Conservation (phyloP, 345 rosid genomes). For the Gossypium ekmanianum region DNA sequence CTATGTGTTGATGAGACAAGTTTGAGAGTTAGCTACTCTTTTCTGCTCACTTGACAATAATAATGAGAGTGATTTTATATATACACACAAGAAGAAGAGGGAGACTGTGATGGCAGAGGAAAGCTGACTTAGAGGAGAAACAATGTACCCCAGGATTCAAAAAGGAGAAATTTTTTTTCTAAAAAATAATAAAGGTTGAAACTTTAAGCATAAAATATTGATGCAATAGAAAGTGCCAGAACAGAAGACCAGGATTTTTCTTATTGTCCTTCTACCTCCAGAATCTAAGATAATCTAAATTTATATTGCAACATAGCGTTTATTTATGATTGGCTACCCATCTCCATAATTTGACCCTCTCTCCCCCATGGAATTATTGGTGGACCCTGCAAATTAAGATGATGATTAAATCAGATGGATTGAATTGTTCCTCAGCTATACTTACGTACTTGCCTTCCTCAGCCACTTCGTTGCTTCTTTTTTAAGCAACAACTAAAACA, state of each 20-base stretch:
- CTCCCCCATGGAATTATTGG: background rate
- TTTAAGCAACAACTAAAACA: background rate
- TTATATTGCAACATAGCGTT: background rate
- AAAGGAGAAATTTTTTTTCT: conserved; percentile 24
- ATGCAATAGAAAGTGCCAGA: conserved; percentile 39
- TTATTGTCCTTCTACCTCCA: conserved; percentile 29
- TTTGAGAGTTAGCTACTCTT: conserved; percentile 12
- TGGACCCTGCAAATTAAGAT: background rate
- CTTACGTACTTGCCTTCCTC: background rate
- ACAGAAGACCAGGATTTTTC: conserved; percentile 48
- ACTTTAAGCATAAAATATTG: conserved; percentile 34
- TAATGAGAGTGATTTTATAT: conserved; percentile 32
- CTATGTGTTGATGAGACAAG: background rate
- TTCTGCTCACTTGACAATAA: conserved; percentile 21
- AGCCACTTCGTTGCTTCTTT: conserved; percentile 9
- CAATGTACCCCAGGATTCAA: conserved; percentile 37
- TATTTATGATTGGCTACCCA: conserved; percentile 1
- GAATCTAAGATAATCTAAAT: conserved; percentile 23
- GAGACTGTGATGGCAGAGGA: conserved; percentile 56
- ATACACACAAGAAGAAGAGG: conserved; percentile 21
- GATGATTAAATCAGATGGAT: background rate
- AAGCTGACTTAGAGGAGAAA: conserved; percentile 32
- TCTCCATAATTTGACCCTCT: conserved; percentile 25
- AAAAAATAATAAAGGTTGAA: background rate
- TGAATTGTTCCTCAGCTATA: conserved; percentile 8